Base-by-base conservation (phyloP, 441 rosid species). In the Francoa sonchifolia region DNA sequence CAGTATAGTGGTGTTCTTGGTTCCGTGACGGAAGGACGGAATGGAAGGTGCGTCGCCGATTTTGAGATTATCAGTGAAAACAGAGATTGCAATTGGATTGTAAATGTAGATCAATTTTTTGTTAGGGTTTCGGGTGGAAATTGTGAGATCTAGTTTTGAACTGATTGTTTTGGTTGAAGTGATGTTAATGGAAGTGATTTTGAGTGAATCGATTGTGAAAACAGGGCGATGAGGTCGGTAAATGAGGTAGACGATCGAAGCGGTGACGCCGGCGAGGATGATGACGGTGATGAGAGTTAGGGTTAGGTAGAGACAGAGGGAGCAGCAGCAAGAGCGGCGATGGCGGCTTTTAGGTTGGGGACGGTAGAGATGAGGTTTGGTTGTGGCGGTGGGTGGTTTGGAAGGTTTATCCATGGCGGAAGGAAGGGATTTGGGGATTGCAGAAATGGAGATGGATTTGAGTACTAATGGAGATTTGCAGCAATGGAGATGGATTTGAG, bases 141-240 rank as follows among this genome's bases (percentile, higher is more conserved):
- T 61, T 55, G 69, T 59, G 68, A 86, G 64, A 31, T 70, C 55
- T 58, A 90, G 69, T 42, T 60, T 54, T 51, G 96, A 67, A 59
- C 29, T 19, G 44, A 89, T 55, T 11, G 26, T 59, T 29, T 70
- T 63, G 8, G 63, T 8, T 17, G 89, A 64, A 9, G 90, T 74
- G 63, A 86, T 30, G 40, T 80, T 82, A 27, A 86, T 61, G 19
- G 79, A 31, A 0, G 82, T 57, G 51, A 89, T 38, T 46, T 62
- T 72, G 61, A 85, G 51, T 9, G 72, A 59, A 28, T 88, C 60
- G 55, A 90, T 71, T 33, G 74, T 15, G 75, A 85, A 90, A 43
- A 57, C 37, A 0, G 96, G 98, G 22, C 72, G 81, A 39, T 77
- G 87, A 10, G 98, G 98, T 29, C 84, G 82, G 81, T 89, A 89